Base-by-base conservation (phyloP, 495 filamentous ascomycete genomes). In the Terfezia claveryi region DNA sequence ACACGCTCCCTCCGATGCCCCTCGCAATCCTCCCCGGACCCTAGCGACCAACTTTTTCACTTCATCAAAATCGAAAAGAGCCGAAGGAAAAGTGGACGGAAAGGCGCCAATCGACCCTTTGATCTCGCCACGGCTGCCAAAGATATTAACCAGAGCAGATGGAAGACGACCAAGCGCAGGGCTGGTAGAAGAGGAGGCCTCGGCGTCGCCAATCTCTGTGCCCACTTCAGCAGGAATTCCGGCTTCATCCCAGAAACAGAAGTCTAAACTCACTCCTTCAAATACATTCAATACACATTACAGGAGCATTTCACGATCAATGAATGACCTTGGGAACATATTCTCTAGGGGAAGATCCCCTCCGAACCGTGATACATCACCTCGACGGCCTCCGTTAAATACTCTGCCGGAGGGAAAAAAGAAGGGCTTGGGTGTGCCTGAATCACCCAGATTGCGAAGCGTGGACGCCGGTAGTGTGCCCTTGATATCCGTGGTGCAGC, bases 271-370 rank as follows among this genome's bases (percentile, higher is more conserved):
- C 36, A 57, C 63, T 6, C 63, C 63, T 38, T 53, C 50, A 14
- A 62, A 59, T 41, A 58, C 63, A 12, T 66, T 66, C 52, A 66
- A 66, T 49, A 59, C 60, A 7, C 63, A 66, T 52, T 66, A 66
- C 51, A 57, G 63, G 32, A 65, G 57, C 38, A 66, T 66, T 44
- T 66, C 63, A 23, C 57, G 63, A 54, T 66, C 63, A 38, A 66
- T 66, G 63, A 66, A 66, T 27, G 63, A 66, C 53, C 52, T 66
- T 10, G 63, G 63, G 17, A 66, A 65, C 23, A 66, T 66, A 36
- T 66, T 66, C 51, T 63, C 63, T 10, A 63, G 63, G 12, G 63
- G 63, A 37, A 52, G 63, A 23, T 66, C 63, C 23, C 63, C 63
- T n/a, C 63, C 63, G 14, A 65, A 66, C 44, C 49, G 63, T 9